Base-by-base conservation (phyloP, 2,329 filamentous ascomycete genomes). In the Bertia moriformis region DNA sequence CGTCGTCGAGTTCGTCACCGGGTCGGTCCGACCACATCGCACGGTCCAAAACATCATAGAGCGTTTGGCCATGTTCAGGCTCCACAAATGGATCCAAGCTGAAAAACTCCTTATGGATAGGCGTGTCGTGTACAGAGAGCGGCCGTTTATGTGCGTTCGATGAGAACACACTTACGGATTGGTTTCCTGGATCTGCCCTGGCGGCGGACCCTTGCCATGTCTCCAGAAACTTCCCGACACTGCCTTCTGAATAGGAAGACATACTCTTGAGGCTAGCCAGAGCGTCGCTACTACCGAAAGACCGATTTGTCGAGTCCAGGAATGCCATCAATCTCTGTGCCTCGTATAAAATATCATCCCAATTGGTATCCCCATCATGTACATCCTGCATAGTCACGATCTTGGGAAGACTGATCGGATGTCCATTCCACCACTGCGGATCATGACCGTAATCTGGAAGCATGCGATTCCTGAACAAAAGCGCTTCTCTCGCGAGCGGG, bases 341-440 rank as follows among this genome's bases (percentile, higher is more conserved):
- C 52, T 79, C 75, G 37, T 67, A 56, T 7, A 78, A 52, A 14
- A 76, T 54, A 33, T 68, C 61, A 30, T 62, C 57, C 45, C 54
- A 54, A 27, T 60, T 52, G 15, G 48, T 50, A 24, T 57, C 51
- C 3, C 51, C 50, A 7, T 51, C 49, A 5, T 49, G 47, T 19
- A 53, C 48, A 41, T 58, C 53, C 19, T 55, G 48, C 14, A 62
- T 49, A 38, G 66, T 61, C n/a, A 74, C 61, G 17, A 70, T 65
- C 37, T 62, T 65, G 3, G 67, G 60, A 13, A 65, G 52, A 19
- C 62, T 56, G 18, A 73, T 66, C 0, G 63, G 51, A 19, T 61
- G 62, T 15, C 75, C 75, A 46, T 67, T 70, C 74, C 75, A 80
- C 75, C 75, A 80, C 10, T 73, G 66, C 2, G 60, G 46, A 42